Evolutionary conservation across 2,329 filamentous ascomycete genomes (phyloP).

Genomic region (Penicillium sp.): DNA sequence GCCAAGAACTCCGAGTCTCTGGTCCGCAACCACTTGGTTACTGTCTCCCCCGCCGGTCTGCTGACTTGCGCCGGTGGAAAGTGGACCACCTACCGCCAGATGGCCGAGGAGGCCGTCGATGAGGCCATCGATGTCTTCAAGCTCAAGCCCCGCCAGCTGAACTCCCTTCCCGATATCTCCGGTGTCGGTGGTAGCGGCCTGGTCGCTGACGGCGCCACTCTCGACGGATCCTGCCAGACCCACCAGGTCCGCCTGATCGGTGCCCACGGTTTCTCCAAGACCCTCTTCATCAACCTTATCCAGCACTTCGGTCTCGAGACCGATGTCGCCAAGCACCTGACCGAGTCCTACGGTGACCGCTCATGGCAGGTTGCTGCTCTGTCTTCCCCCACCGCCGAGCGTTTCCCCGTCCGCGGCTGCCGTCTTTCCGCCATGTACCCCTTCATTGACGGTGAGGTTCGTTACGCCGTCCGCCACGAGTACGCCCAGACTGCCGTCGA

Average conservation of each 20-base stretch:
- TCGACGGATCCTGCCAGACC: constrained; percentile 78
- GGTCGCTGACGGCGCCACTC: constrained; percentile 69
- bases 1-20: constrained; percentile 83
- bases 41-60: constrained; percentile 75
- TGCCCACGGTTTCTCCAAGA: constrained; percentile 84
- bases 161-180: constrained; percentile 66
- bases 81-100: constrained; percentile 91
- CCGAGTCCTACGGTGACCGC: constrained; percentile 84
- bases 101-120: constrained; percentile 88
- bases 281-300: constrained; percentile 91
- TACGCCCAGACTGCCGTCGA: constrained; percentile 91
- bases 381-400: constrained; percentile 71
- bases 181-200: constrained; percentile 71
- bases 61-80: constrained; percentile 86
- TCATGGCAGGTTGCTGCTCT: constrained; percentile 88
- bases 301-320: constrained; percentile 92
- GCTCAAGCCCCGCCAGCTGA: constrained; percentile 59
- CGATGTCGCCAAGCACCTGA: constrained; percentile 86
- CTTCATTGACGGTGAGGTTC: constrained; percentile 87
- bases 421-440: constrained; percentile 81
- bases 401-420: constrained; percentile 81
- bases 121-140: constrained; percentile 71
- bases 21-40: constrained; percentile 82
- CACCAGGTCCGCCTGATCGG: constrained; percentile 80
- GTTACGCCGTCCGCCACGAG: constrained; percentile 84